A percentile compares a stretch with the other conserved stretches of the same genome.
phyloP scores from a whole-genome alignment of 1,139 yeast species.

The Candida glucosophila region DNA sequence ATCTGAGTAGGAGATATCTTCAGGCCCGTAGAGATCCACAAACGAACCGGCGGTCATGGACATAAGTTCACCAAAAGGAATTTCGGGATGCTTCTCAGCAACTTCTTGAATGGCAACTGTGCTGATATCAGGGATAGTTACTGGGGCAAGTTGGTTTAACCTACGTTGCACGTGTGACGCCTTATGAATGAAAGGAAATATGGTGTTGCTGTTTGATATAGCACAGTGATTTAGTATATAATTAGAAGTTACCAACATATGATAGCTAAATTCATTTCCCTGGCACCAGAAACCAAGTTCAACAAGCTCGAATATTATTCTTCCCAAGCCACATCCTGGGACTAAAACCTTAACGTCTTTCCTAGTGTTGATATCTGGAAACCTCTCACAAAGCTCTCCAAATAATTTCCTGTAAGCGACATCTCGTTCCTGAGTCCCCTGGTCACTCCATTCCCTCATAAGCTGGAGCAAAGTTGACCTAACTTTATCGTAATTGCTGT shows the following conservation, averaged over 20 bases:
- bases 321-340: slow-evolving; percentile 82
- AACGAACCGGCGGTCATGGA: slow-evolving; percentile 79
- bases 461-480: slow-evolving; percentile 55
- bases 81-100: slow-evolving; percentile 21
- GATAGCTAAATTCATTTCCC: slow-evolving; percentile 80
- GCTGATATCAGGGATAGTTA: slow-evolving; percentile 45
- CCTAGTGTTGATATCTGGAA: slow-evolving; percentile 33
- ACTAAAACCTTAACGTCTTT: slow-evolving; percentile 43
- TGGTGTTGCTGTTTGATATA: slow-evolving; percentile 24
- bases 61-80: slow-evolving; percentile 49
- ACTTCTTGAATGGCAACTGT: slow-evolving; percentile 28
- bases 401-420: slow-evolving; percentile 39
- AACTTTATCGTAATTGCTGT: slow-evolving; percentile 52
- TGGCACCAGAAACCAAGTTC: slow-evolving; percentile 62
- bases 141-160: slow-evolving; percentile 38
- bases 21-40: slow-evolving; percentile 63
- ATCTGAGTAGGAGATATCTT: slow-evolving; percentile 19
- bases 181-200: slow-evolving; percentile 50
- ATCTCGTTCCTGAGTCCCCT: slow-evolving; percentile 48
- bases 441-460: slow-evolving; percentile 68
- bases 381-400: slow-evolving; percentile 30
- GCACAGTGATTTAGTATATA: slow-evolving; percentile 51
- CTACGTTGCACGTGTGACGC: slow-evolving; percentile 40
- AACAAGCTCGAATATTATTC: slow-evolving; percentile 70
- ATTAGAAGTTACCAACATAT: slow-evolving; percentile 66